phyloP scores from a whole-genome alignment of 129 eudicot species.

The Chrysanthemum lavandulifolium region DNA sequence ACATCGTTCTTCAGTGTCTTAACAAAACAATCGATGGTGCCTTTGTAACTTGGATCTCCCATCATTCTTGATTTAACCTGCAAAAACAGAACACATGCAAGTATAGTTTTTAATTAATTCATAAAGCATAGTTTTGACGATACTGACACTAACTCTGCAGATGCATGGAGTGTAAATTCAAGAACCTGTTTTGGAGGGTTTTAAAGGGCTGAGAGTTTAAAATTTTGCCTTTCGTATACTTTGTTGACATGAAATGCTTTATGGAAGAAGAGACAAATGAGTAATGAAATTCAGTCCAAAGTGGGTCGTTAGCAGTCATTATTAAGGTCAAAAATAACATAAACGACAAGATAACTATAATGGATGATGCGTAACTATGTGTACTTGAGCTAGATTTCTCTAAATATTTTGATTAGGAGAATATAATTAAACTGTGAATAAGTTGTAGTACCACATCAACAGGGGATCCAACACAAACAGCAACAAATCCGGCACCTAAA shows the following conservation, averaged over 20 bases:
- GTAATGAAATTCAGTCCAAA: too few species aligned
- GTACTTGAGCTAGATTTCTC: neutral
- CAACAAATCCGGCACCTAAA: slow-evolving; percentile 95
- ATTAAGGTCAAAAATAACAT: neutral
- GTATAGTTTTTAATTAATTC: slow-evolving; percentile 11
- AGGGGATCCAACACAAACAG: slow-evolving; percentile 96
- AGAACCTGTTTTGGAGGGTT: too few species aligned
- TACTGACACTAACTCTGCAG: too few species aligned
- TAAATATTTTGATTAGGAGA: neutral
- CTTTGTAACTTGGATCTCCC: slow-evolving; percentile 92
- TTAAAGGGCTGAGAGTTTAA: too few species aligned
- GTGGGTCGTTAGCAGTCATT: neutral
- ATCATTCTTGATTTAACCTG: slow-evolving; percentile 99
- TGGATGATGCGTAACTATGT: neutral
- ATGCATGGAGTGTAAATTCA: too few species aligned
- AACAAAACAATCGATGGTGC: slow-evolving; percentile 86
- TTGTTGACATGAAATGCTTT: too few species aligned
- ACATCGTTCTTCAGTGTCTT: slow-evolving; percentile 94
- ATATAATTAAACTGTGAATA: neutral
- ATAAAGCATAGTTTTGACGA: too few species aligned
- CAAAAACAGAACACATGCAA: slow-evolving; percentile 5
- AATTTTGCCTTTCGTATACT: too few species aligned
- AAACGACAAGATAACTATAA: too few species aligned
- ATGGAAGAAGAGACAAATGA: too few species aligned
- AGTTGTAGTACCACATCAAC: slow-evolving; percentile 85